Conservation (phyloP, 2,329 filamentous ascomycete genomes). For the Beauveria sp. region DNA sequence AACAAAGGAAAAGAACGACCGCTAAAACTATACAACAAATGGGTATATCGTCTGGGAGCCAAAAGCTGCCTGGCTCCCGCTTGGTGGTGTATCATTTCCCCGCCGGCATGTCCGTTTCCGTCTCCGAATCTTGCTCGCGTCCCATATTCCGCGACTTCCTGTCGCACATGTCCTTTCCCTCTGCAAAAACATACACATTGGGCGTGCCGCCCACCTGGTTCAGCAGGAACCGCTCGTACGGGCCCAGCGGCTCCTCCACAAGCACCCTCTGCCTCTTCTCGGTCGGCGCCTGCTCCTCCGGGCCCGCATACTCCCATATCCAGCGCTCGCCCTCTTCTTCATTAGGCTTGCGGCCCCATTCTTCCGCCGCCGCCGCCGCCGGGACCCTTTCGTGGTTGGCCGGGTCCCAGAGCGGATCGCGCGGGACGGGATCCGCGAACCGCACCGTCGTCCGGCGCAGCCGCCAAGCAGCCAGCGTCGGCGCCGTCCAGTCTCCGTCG, state of each 20-base stretch:
- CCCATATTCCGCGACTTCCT: neutral
- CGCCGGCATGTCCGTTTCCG: neutral
- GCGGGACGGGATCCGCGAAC: constrained; percentile 29
- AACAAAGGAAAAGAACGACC: too few relatives aligned
- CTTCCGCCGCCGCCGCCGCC: neutral
- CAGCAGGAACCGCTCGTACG: constrained; percentile 43
- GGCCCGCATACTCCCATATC: constrained; percentile 47
- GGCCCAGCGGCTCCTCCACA: constrained; percentile 46
- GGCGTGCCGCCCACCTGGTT: constrained; percentile 35
- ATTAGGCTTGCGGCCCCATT: constrained; percentile 15
- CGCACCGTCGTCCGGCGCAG: constrained; percentile 27
- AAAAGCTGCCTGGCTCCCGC: neutral
- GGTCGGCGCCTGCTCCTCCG: constrained; percentile 32
- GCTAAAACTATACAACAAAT: too few relatives aligned
- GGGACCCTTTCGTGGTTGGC: constrained; percentile 16
- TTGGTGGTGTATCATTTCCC: neutral
- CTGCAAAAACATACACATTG: constrained; percentile 36
- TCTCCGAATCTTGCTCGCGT: neutral
- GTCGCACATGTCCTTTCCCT: constrained; percentile 11
- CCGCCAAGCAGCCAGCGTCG: constrained; percentile 37
- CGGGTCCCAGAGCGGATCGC: constrained; percentile 26
- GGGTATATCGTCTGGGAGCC: too few relatives aligned
- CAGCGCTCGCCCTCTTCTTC: constrained; percentile 31
- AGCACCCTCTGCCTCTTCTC: constrained; percentile 33
- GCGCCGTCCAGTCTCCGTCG: constrained; percentile 36